Evolutionary conservation across 495 filamentous ascomycete genomes (phyloP), one percentile per base, ranked within the genome.

Genomic region (Penicillium antarcticum): DNA sequence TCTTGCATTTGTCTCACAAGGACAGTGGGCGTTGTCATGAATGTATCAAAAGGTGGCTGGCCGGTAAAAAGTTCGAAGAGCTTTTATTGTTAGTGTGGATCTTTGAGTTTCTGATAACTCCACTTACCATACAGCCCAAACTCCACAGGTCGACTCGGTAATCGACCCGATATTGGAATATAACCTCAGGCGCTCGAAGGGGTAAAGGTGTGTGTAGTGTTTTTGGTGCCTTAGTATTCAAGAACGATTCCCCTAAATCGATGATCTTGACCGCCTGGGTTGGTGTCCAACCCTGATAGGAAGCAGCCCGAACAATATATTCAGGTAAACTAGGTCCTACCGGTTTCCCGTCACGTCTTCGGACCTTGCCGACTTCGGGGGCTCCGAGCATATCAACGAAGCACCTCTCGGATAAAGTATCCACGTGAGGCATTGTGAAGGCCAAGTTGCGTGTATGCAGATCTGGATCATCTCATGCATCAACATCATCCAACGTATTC

Each of bases 361-460:
- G 55, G 24, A 76, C 45, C 32, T 52, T 41, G 11, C 67, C 68
- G 23, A 55, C 56, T 50, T 76, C 62, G 37, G 74, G 72, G 12
- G 55, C 51, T 36, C 71, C 69, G 47, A 73, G 39, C 31, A 69
- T 56, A 45, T 71, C 48, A 38, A 69, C 56, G 29, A 75, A 58
- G 19, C 52, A 43, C 4, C 61, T 45, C 51, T 71, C 64, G 0
- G 62, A 29, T 39, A 63, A 2, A 21, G 60, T 42, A 3, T 56
- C 32, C 26, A 71, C 41, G 21, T 16, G 37, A 40, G 59, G 56
- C n/a, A 65, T 52, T 9, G 57, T 56, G 42, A 79, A 76, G 32
- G 68, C 66, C 19, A 80, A 56, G 53, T 81, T 81, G 39, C 73
- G 69, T 26, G 75, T 72, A 52, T 76, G 72, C 11, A 79, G 56